phyloP scores from a whole-genome alignment of 306 rosid genomes.

The Hylodesmum podocarpum region DNA sequence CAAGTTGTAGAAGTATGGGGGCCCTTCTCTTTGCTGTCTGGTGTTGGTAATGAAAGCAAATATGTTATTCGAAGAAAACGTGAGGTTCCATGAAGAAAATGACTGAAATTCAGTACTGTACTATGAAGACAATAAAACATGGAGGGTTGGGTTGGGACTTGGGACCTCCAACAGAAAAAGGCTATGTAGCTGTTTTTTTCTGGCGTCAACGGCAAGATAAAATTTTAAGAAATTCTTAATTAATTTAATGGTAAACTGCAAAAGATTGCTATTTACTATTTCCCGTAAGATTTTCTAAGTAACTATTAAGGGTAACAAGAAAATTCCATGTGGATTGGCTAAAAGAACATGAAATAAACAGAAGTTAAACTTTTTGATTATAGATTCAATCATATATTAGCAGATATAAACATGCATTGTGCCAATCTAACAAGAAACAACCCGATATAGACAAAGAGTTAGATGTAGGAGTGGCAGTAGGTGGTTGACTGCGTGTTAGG shows the following conservation, averaged over 20 bases:
- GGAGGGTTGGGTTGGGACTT: constrained; percentile 20
- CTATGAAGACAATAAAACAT: constrained; percentile 2
- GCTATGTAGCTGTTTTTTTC: neutral
- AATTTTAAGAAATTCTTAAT: neutral
- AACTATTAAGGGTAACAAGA: neutral
- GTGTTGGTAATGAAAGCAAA: constrained; percentile 3
- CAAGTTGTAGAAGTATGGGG: neutral
- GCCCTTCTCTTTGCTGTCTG: neutral
- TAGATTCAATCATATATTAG: neutral
- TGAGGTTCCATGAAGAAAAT: neutral
- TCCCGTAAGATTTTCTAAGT: neutral
- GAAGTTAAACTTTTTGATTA: neutral
- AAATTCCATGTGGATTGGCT: neutral
- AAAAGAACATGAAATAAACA: no score
- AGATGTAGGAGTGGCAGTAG: neutral
- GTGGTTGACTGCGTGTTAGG: constrained; percentile 1
- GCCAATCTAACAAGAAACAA: constrained; percentile 7
- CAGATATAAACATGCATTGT: neutral
- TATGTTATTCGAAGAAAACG: neutral
- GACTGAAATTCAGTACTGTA: neutral
- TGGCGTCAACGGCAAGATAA: neutral
- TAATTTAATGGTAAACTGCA: neutral
- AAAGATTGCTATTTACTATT: neutral
- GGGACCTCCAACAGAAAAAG: constrained; percentile 7
- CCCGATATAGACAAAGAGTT: constrained; percentile 23